A percentile compares a stretch with the other conserved stretches of the same genome.
These are phyloP conservation scores for Tuber calosporum DNA, from an alignment of 495 filamentous ascomycete genomes.

Conservation along the genomic window DNA sequence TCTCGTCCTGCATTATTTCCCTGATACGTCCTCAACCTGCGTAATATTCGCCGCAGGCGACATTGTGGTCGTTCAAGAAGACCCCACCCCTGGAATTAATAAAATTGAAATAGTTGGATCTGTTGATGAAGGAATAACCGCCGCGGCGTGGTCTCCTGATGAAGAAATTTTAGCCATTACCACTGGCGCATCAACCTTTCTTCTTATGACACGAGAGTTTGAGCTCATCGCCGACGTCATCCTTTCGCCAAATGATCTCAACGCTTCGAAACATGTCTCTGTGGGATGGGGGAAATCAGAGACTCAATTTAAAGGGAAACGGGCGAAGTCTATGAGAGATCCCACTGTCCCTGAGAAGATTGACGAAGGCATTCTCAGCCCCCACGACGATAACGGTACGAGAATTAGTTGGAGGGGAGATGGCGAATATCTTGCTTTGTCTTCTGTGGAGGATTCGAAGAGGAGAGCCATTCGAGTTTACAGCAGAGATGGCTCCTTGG, in stretches of 20 bases:
- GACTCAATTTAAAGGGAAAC: slow-evolving; percentile 92
- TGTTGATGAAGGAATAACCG: slow-evolving; percentile 81
- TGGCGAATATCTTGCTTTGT: slow-evolving; percentile 83
- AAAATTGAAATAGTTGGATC: slow-evolving; percentile 92
- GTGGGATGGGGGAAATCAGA: slow-evolving; percentile 98
- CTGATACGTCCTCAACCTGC: slow-evolving; percentile 66
- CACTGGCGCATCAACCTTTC: slow-evolving; percentile 67
- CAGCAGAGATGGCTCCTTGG: slow-evolving; percentile 77
- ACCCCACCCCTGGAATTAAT: slow-evolving; percentile 59
- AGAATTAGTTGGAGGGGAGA: slow-evolving; percentile 91
- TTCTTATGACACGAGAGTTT: slow-evolving; percentile 90
- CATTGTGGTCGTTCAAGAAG: slow-evolving; percentile 74
- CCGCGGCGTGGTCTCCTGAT: slow-evolving; percentile 89
- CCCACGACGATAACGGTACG: slow-evolving; percentile 59
- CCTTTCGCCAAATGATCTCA: slow-evolving; percentile 67
- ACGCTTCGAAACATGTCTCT: slow-evolving; percentile 87
- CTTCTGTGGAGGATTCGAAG: slow-evolving; percentile 57
- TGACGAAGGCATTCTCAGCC: slow-evolving; percentile 70
- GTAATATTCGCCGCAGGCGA: slow-evolving; percentile 85
- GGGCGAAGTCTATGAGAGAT: slow-evolving; percentile 81
- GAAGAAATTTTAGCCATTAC: slow-evolving; percentile 80
- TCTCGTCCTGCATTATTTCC: slow-evolving; percentile 72
- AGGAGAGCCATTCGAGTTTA: slow-evolving; percentile 80
- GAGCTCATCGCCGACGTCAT: slow-evolving; percentile 68
- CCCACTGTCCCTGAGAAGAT: slow-evolving; percentile 91